A percentile compares a stretch with the other conserved stretches of the same genome.
Evolutionary conservation across 257 asterid species (phyloP).

Genomic region (Solanum sejunctum): DNA sequence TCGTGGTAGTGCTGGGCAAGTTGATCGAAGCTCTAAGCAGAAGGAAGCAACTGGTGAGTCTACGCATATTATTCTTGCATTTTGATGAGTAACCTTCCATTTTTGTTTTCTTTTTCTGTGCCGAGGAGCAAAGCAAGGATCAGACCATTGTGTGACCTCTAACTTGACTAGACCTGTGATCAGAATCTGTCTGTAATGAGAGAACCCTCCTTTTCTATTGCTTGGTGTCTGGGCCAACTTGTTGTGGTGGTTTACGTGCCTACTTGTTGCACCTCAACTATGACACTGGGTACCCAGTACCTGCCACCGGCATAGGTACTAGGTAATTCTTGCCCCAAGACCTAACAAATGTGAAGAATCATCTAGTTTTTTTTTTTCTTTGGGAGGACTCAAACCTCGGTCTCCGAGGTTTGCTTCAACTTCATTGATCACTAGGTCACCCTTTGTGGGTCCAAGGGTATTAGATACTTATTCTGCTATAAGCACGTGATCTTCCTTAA

Average conservation of each 20-base stretch:
- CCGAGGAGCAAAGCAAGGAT: background rate
- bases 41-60: conserved; percentile 45
- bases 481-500: background rate
- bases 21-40: conserved; percentile 45
- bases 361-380: too few species aligned
- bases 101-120: background rate
- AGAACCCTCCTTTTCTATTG: background rate
- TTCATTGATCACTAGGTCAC: background rate
- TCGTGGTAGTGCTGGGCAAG: conserved; percentile 59
- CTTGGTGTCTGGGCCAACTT: background rate
- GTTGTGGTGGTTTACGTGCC: background rate
- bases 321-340: background rate
- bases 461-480: background rate
- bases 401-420: background rate
- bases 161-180: background rate
- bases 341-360: too few species aligned
- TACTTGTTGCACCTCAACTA: background rate
- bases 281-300: background rate
- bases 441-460: background rate
- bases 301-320: background rate
- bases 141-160: background rate
- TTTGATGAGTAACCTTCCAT: background rate
- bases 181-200: background rate
- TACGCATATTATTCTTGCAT: background rate
- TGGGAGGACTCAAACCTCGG: background rate